These are phyloP conservation scores for Tetrastigma voinierianum DNA, from an alignment of 164 flowering plant genomes.

Conservation along the genomic window DNA sequence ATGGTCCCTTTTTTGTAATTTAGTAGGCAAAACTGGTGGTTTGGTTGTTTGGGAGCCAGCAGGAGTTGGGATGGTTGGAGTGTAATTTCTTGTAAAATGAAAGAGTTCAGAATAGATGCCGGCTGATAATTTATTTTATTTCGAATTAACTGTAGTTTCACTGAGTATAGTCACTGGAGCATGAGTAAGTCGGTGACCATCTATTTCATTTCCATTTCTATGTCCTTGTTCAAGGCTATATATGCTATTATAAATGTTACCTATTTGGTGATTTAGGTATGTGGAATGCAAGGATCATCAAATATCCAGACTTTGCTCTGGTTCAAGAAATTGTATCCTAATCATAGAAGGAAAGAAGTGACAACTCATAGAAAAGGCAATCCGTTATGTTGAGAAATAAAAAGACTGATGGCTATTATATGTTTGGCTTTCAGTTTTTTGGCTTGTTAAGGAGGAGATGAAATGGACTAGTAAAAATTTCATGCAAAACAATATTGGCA, in stretches of 20 bases:
- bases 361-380: constrained; percentile 27
- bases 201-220: too few species aligned
- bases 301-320: constrained; percentile 32
- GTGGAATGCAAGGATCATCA: constrained; percentile 38
- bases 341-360: constrained; percentile 45
- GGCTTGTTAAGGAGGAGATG: too few species aligned
- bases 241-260: too few species aligned
- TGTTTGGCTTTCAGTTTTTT: not conserved
- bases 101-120: not conserved
- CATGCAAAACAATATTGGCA: constrained; percentile 1
- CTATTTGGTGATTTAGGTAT: constrained; percentile 7
- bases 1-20: too few species aligned
- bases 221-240: too few species aligned
- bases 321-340: constrained; percentile 44
- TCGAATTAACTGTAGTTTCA: constrained; percentile 30
- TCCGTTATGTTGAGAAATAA: constrained; percentile 29
- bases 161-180: constrained; percentile 30
- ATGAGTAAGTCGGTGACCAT: constrained; percentile 11
- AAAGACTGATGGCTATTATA: constrained; percentile 50
- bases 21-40: constrained; percentile 40
- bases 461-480: not conserved
- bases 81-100: constrained; percentile 8
- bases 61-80: constrained; percentile 40
- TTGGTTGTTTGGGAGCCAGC: constrained; percentile 46
- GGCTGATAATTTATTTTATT: too few species aligned